Evolutionary conservation across 768 basidiomycete genomes (phyloP).

Genomic region (Leccinum fibrillosum): DNA sequence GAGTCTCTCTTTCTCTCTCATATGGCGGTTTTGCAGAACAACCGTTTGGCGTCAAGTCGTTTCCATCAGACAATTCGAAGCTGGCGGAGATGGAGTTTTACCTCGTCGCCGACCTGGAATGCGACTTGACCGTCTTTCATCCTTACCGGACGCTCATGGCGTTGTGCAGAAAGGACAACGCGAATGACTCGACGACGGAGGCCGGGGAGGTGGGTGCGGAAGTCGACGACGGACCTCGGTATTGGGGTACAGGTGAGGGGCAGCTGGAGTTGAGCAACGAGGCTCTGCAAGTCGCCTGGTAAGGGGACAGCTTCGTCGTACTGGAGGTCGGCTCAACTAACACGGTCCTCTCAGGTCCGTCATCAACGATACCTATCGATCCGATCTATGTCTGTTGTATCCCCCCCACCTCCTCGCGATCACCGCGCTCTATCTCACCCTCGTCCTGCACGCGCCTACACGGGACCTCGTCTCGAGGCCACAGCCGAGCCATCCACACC

Average conservation of each 20-base stretch:
- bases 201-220: slow-evolving; percentile 52
- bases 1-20: not conserved
- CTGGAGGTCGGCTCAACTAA: not conserved
- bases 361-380: slow-evolving; percentile 94
- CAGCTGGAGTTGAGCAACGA: slow-evolving; percentile 72
- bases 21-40: slow-evolving; percentile 39
- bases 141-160: slow-evolving; percentile 88
- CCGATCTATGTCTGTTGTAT: slow-evolving; percentile 89
- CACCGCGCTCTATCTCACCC: slow-evolving; percentile 85
- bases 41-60: slow-evolving; percentile 72
- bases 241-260: slow-evolving; percentile 81
- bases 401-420: slow-evolving; percentile 95
- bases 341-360: slow-evolving; percentile 67
- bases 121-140: slow-evolving; percentile 90
- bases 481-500: slow-evolving; percentile 15
- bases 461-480: slow-evolving; percentile 42
- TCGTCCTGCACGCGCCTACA: slow-evolving; percentile 66
- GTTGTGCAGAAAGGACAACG: slow-evolving; percentile 60
- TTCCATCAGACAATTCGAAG: slow-evolving; percentile 84
- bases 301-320: slow-evolving; percentile 17
- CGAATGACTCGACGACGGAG: slow-evolving; percentile 46
- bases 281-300: slow-evolving; percentile 92
- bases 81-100: slow-evolving; percentile 99
- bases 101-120: slow-evolving; percentile 93
- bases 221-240: slow-evolving; percentile 55